Evolutionary conservation across 176 grass and related monocot species (phyloP).

Genomic region (Triticum turgidum): DNA sequence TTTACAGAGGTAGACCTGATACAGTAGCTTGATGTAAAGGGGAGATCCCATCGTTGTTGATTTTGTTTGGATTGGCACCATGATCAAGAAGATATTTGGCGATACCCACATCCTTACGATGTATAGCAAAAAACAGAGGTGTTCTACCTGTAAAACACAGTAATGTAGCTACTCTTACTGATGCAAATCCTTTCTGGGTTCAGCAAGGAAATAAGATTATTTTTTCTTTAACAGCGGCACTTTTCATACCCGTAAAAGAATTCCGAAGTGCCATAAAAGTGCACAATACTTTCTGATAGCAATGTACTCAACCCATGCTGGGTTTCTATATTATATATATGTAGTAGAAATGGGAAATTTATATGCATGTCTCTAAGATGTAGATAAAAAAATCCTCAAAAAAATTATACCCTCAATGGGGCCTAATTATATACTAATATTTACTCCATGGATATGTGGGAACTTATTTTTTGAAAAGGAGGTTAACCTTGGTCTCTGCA

Average conservation of each 20-base stretch:
- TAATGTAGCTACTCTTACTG: neutral
- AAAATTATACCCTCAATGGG: neutral
- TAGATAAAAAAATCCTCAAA: neutral
- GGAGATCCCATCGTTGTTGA: conserved; percentile 20
- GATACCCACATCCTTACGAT: neutral
- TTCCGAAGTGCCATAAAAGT: neutral
- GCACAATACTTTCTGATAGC: neutral
- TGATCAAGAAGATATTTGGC: conserved; percentile 33
- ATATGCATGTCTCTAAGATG: no score
- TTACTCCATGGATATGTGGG: neutral
- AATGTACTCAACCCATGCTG: neutral
- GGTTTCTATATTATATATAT: no score
- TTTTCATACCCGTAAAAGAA: neutral
- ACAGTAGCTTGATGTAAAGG: conserved; percentile 6
- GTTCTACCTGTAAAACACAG: conserved; percentile 30
- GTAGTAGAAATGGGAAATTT: neutral
- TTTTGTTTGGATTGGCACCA: conserved; percentile 20
- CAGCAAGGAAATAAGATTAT: neutral
- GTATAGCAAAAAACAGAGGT: conserved; percentile 11
- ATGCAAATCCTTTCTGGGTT: neutral
- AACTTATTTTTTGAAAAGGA: no score
- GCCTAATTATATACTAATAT: neutral
- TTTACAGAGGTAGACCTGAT: conserved; percentile 12
- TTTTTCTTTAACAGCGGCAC: neutral
- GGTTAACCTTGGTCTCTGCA: no score